Evolutionary conservation across 2,329 filamentous ascomycete genomes (phyloP).

Genomic region (Monascus ruber): DNA sequence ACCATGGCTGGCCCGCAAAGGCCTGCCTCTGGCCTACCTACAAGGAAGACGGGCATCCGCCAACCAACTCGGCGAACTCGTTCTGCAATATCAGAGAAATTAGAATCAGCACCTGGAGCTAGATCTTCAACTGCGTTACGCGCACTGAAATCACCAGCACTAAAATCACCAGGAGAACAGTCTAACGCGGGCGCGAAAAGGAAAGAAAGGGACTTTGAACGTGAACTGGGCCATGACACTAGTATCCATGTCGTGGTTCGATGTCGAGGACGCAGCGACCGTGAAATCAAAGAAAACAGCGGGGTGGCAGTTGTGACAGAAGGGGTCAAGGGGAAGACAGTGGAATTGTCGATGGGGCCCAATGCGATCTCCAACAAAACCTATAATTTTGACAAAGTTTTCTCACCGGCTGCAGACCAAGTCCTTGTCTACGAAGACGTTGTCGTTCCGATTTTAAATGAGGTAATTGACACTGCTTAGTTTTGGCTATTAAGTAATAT

Average conservation of each 20-base stretch:
- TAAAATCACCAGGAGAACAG: slow-evolving; percentile 33
- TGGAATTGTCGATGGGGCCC: slow-evolving; percentile 85
- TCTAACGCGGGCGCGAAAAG: slow-evolving; percentile 58
- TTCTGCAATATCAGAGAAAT: slow-evolving; percentile 41
- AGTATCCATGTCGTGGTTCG: slow-evolving; percentile 97
- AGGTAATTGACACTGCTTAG: slow-evolving; percentile 46
- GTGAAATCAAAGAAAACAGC: slow-evolving; percentile 89
- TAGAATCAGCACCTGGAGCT: slow-evolving; percentile 61
- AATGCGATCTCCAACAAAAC: slow-evolving; percentile 90
- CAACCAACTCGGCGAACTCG: slow-evolving; percentile 43
- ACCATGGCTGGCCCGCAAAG: slow-evolving; percentile 46
- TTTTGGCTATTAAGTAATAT: not conserved
- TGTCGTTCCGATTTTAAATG: slow-evolving; percentile 81
- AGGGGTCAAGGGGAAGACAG: slow-evolving; percentile 71
- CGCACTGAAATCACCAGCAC: slow-evolving; percentile 24
- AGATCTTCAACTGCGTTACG: slow-evolving; percentile 38
- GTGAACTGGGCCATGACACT: slow-evolving; percentile 63
- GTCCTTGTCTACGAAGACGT: slow-evolving; percentile 91
- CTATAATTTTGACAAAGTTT: slow-evolving; percentile 95
- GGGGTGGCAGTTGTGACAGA: slow-evolving; percentile 82
- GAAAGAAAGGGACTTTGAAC: slow-evolving; percentile 75
- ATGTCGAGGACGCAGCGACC: slow-evolving; percentile 82
- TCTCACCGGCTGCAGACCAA: slow-evolving; percentile 89
- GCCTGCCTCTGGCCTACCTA: slow-evolving; percentile 36
- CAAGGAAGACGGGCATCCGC: slow-evolving; percentile 40